Base-by-base conservation (phyloP, 2,329 filamentous ascomycete species). In the Nemania serpens region DNA sequence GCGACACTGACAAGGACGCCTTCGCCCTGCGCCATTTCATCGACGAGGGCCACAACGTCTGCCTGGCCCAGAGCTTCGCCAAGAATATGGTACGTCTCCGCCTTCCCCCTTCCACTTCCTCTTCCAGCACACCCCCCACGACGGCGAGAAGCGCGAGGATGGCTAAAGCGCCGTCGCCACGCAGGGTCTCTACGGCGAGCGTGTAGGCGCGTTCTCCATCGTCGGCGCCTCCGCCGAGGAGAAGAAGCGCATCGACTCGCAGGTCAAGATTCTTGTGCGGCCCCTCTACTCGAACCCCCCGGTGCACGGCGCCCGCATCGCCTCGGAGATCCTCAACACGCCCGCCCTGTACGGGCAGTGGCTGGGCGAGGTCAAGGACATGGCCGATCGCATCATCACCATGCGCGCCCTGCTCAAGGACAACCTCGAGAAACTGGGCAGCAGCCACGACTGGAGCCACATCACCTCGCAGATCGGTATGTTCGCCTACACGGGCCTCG, bases 401-500 rank as follows among this genome's bases (percentile, higher is more conserved):
- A 99, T 99, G 95, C 91, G 95, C 71, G 88, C 91, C 64, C 87
- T 97, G 57, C 88, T 99, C 75, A 96, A 95, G 86, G 86, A 92
- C 72, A 96, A 98, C 82, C 88, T 99, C 58, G 91, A 97, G 86
- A 89, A 91, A 79, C 87, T 97, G 65, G 94, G 94, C 75, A 95
- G 91, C 83, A 93, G 93, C 85, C 92, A 96, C 79, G 91, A 98
- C 83, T 99, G 95, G 95, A 91, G 89, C 77, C 95, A 99, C 84
- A 99, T 99, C 80, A 98, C 95, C 70, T 93, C 85, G 80, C 92
- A 96, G 86, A 99, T 99, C 73, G 95, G 95, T 81, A 99, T 99
- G 95, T 99, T 99, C 75, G 94, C 95, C 71, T 99, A 96, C 85
- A 99, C 95, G 54, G 95, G 95, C 64, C 82, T 99, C 73, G 94